phyloP scores from a whole-genome alignment of 192 early-diverging fungal genomes.

The Coemansia sp. region DNA sequence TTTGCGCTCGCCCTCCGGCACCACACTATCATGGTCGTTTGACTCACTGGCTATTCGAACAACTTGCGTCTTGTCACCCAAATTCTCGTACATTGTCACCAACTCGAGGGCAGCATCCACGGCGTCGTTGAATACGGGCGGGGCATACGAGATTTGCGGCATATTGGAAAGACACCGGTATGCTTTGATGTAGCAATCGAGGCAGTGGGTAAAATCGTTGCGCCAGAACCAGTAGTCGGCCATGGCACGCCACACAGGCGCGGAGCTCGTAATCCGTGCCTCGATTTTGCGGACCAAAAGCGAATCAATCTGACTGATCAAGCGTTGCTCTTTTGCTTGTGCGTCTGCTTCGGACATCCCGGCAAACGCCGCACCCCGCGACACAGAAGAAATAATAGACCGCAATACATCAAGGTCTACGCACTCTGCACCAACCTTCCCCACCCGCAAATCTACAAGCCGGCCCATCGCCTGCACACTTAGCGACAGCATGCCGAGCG shows the following conservation, averaged over 20 bases:
- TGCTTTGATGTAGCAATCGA: constrained; percentile 82
- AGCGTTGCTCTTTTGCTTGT: constrained; percentile 44
- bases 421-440: constrained; percentile 56
- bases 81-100: constrained; percentile 74
- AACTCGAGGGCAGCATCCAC: constrained; percentile 71
- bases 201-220: constrained; percentile 59
- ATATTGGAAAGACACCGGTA: constrained; percentile 79
- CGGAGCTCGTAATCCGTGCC: constrained; percentile 69
- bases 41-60: constrained; percentile 37
- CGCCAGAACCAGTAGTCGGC: constrained; percentile 77
- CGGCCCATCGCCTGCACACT: constrained; percentile 84
- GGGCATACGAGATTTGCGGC: constrained; percentile 71
- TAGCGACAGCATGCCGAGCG: constrained; percentile 76
- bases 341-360: constrained; percentile 46
- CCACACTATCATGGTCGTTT: constrained; percentile 9
- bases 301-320: constrained; percentile 51
- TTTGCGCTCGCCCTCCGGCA: constrained; percentile 16
- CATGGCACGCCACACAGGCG: constrained; percentile 73
- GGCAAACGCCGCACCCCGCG: constrained; percentile 42
- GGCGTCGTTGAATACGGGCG: constrained; percentile 68
- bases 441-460: constrained; percentile 70
- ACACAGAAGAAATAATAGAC: constrained; percentile 67
- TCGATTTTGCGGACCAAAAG: constrained; percentile 73
- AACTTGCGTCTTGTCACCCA: constrained; percentile 61
- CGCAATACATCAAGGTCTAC: constrained; percentile 83